phyloP scores from a whole-genome alignment of 2,329 filamentous ascomycete species.

The Didymella segeticola region DNA sequence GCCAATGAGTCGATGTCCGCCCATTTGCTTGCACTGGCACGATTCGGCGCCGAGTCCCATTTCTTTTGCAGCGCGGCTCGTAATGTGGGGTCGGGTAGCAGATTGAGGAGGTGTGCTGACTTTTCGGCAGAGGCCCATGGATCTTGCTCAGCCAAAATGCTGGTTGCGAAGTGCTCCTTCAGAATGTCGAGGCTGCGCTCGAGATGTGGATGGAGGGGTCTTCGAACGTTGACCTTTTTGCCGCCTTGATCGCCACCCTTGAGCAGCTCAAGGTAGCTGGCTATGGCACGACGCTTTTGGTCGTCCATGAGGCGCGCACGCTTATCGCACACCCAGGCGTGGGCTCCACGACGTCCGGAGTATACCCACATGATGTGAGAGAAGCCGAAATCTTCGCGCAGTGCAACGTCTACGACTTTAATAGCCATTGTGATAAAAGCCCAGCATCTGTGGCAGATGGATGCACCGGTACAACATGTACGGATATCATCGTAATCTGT shows the following conservation, averaged over 20 bases:
- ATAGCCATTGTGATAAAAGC: slow-evolving; percentile 97
- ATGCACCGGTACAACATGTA: slow-evolving; percentile 92
- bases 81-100: slow-evolving; percentile 81
- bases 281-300: slow-evolving; percentile 81
- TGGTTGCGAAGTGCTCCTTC: slow-evolving; percentile 80
- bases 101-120: slow-evolving; percentile 77
- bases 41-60: slow-evolving; percentile 83
- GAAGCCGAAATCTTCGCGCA: slow-evolving; percentile 95
- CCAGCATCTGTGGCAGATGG: slow-evolving; percentile 95
- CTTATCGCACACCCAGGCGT: slow-evolving; percentile 97
- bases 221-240: slow-evolving; percentile 82
- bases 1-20: slow-evolving; percentile 89
- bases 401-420: slow-evolving; percentile 84
- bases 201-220: slow-evolving; percentile 90
- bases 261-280: slow-evolving; percentile 89
- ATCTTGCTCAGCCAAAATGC: slow-evolving; percentile 84
- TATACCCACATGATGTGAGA: slow-evolving; percentile 98
- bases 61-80: slow-evolving; percentile 83
- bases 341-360: slow-evolving; percentile 91
- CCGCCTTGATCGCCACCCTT: slow-evolving; percentile 84
- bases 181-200: slow-evolving; percentile 85
- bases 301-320: slow-evolving; percentile 85
- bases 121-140: slow-evolving; percentile 76
- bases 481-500: slow-evolving; percentile 98
- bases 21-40: slow-evolving; percentile 85